These are phyloP conservation scores for Endogone sp. DNA, from an alignment of 192 early-diverging fungal species.

Conservation along the genomic window DNA sequence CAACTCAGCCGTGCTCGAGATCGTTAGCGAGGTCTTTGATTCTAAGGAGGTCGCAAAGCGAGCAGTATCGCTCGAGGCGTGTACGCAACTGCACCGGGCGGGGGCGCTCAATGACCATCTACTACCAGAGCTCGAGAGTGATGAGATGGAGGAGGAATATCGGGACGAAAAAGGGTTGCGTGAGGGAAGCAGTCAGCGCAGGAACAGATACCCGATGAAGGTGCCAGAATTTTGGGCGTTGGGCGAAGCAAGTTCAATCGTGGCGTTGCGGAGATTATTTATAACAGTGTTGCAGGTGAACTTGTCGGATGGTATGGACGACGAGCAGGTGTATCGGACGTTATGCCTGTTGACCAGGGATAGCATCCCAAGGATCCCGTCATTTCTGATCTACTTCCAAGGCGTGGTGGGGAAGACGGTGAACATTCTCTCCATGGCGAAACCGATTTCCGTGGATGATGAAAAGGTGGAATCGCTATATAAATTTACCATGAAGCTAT, in stretches of 20 bases:
- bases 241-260: neutral
- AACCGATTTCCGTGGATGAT: slow-evolving; percentile 16
- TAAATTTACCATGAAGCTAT: slow-evolving; percentile 48
- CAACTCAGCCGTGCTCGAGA: slow-evolving; percentile 53
- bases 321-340: slow-evolving; percentile 29
- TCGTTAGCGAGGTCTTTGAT: slow-evolving; percentile 44
- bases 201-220: neutral
- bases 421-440: slow-evolving; percentile 14
- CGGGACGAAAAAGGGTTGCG: neutral
- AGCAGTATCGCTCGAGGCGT: slow-evolving; percentile 62
- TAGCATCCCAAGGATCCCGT: slow-evolving; percentile 27
- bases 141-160: slow-evolving; percentile 11
- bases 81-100: slow-evolving; percentile 61
- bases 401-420: slow-evolving; percentile 15
- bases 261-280: slow-evolving; percentile 11
- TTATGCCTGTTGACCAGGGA: slow-evolving; percentile 41
- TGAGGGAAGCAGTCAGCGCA: neutral
- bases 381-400: slow-evolving; percentile 30
- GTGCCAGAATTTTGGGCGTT: neutral
- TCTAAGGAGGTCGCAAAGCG: slow-evolving; percentile 67
- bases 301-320: slow-evolving; percentile 11
- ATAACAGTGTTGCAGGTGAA: slow-evolving; percentile 28
- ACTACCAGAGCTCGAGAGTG: slow-evolving; percentile 36
- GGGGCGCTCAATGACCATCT: slow-evolving; percentile 76
- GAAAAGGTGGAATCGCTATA: slow-evolving; percentile 40